Base-by-base conservation (phyloP, 1,139 yeast species). In the Pneumocystis sp. region DNA sequence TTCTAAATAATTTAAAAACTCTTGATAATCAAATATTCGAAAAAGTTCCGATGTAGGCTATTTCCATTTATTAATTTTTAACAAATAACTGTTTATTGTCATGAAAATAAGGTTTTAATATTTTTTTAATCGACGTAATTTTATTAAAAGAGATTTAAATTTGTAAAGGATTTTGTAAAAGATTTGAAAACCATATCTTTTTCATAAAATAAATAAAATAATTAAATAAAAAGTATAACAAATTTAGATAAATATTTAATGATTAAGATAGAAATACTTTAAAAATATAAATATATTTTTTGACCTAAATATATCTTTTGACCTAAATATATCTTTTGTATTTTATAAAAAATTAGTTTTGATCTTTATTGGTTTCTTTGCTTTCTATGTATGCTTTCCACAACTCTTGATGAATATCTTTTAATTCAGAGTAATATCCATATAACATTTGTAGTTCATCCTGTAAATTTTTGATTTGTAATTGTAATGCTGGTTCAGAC, bases 291-390 rank as follows among this genome's bases (percentile, higher is more conserved):
- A 7, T 7, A n/a, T n/a, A 1, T 59, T 17, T 19, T 7, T 21
- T 25, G 10, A 59, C 15, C 15, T n/a, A 21, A 39, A 37, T 21
- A 39, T n/a, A 1, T 59, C 3, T 19, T 7, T 21, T 25, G 10
- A 59, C 15, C 15, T n/a, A 21, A 39, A 37, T 21, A 39, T n/a
- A 12, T 15, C 40, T 10, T 21, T 17, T 39, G 19, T 21, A 59
- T 39, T 39, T 42, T 42, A 59, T 59, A 42, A 59, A 59, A 59
- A 39, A 25, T 29, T 42, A 39, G 31, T 31, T 25, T 31, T 39
- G 10, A 39, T 39, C 17, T 25, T 59, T 6, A 39, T 31, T 15
- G 2, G 15, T 17, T 42, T 67, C 50, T 59, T 67, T 70, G 73
- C 56, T 50, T 31, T 62, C 59, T 8, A 64, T 44, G 45, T 40